These are phyloP conservation scores for Pythium aphanidermatum DNA, from an alignment of 352 stramenopile genomes.

Conservation along the genomic window DNA sequence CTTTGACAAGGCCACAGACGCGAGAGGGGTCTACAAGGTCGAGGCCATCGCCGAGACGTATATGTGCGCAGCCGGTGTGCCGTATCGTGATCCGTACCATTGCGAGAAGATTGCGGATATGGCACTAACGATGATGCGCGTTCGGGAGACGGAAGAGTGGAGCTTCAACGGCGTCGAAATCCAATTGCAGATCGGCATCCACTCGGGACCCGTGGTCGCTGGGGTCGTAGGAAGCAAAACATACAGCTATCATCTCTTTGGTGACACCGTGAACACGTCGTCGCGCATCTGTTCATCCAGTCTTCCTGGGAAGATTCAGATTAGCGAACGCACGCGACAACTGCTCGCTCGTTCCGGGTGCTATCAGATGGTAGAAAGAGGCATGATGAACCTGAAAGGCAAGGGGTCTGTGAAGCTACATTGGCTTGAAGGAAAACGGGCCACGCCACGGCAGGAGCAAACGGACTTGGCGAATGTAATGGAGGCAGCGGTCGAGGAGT, in stretches of 20 bases:
- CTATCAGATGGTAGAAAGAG: constrained; percentile 54
- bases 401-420: constrained; percentile 65
- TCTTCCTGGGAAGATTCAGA: constrained; percentile 57
- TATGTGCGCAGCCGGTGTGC: constrained; percentile 68
- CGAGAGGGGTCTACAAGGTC: constrained; percentile 77
- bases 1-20: constrained; percentile 74
- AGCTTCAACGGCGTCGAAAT: constrained; percentile 70
- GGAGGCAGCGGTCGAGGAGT: constrained; percentile 43
- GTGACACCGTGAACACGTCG: constrained; percentile 79
- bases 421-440: constrained; percentile 58
- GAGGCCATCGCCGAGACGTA: constrained; percentile 86
- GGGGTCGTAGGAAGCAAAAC: constrained; percentile 78
- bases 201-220: constrained; percentile 69
- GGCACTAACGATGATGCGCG: constrained; percentile 66
- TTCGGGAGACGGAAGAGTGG: constrained; percentile 62
- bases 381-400: constrained; percentile 65
- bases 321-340: constrained; percentile 48
- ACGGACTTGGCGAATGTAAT: constrained; percentile 27
- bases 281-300: constrained; percentile 74
- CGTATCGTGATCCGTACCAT: constrained; percentile 55
- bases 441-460: constrained; percentile 15
- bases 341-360: constrained; percentile 36
- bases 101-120: constrained; percentile 73
- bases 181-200: constrained; percentile 79
- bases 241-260: constrained; percentile 84